phyloP scores from a whole-genome alignment of 1,139 yeast species.

The Pneumocystis canis region DNA sequence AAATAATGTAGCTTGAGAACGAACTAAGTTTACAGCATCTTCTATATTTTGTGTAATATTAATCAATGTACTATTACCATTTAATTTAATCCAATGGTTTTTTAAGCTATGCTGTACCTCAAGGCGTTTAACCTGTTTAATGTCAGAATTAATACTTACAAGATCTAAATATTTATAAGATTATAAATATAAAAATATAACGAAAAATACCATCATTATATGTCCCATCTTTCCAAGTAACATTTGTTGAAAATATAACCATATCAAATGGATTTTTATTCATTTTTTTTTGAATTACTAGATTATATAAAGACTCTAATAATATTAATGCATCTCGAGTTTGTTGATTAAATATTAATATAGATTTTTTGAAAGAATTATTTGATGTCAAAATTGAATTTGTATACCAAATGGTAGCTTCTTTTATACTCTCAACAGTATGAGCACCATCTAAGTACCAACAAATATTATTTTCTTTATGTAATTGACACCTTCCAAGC shows the following conservation, averaged over 20 bases:
- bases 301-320: slow-evolving; percentile 38
- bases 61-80: slow-evolving; percentile 28
- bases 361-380: slow-evolving; percentile 21
- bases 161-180: slow-evolving; percentile 63
- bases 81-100: slow-evolving; percentile 49
- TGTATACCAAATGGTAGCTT: slow-evolving; percentile 68
- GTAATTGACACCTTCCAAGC: slow-evolving; percentile 90
- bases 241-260: slow-evolving; percentile 77
- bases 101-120: slow-evolving; percentile 70
- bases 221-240: slow-evolving; percentile 55
- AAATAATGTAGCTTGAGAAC: slow-evolving; percentile 24
- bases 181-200: neutral
- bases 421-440: slow-evolving; percentile 70
- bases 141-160: slow-evolving; percentile 68
- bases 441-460: slow-evolving; percentile 97
- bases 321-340: slow-evolving; percentile 69
- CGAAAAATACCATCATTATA: neutral
- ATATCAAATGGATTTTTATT: slow-evolving; percentile 40
- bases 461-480: slow-evolving; percentile 37
- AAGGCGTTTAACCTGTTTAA: slow-evolving; percentile 59
- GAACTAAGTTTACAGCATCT: slow-evolving; percentile 44
- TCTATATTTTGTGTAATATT: slow-evolving; percentile 64
- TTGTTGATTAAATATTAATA: slow-evolving; percentile 82
- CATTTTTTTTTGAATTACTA: slow-evolving; percentile 10
- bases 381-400: slow-evolving; percentile 21